phyloP scores from a whole-genome alignment of 2,329 filamentous ascomycete genomes.

The Fusarium sulawesiense region DNA sequence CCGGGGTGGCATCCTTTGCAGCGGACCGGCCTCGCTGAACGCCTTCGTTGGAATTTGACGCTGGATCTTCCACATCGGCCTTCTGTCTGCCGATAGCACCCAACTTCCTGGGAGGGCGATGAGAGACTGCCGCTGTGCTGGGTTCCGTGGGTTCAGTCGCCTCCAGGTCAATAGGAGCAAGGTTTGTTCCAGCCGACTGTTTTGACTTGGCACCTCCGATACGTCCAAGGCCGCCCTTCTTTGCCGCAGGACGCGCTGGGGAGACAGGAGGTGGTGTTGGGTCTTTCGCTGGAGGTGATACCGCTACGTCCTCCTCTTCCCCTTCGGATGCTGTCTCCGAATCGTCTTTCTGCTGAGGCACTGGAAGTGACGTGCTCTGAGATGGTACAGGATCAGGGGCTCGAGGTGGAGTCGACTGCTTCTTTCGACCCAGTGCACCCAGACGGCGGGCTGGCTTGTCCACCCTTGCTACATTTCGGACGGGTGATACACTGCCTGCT shows the following conservation, averaged over 20 bases:
- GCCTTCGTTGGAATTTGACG: constrained; percentile 21
- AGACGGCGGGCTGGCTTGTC: constrained; percentile 44
- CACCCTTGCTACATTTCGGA: constrained; percentile 26
- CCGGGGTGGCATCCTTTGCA: constrained; percentile 40
- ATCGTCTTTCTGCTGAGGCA: constrained; percentile 38
- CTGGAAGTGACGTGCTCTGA: constrained; percentile 4
- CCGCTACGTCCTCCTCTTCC: constrained; percentile 50
- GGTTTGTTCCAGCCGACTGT: constrained; percentile 17
- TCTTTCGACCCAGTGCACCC: constrained; percentile 53
- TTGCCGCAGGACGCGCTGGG: constrained; percentile 41
- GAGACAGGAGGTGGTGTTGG: constrained; percentile 38
- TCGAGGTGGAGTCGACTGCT: constrained; percentile 44
- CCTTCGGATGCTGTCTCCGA: constrained; percentile 60
- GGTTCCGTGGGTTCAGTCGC: constrained; percentile 9
- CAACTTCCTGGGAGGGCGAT: constrained; percentile 43
- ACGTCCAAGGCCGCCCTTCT: constrained; percentile 53
- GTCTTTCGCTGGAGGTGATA: constrained; percentile 35
- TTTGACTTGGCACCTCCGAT: constrained; percentile 54
- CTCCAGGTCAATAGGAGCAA: constrained; percentile 14
- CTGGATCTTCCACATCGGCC: constrained; percentile 9
- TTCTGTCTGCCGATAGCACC: constrained; percentile 53
- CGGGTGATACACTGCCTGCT: constrained; percentile 6
- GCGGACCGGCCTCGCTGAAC: constrained; percentile 39
- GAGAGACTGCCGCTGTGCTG: constrained; percentile 10
- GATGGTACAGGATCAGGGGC: constrained; percentile 29